phyloP scores from a whole-genome alignment of 2,329 filamentous ascomycete genomes.

The Tympanopsis confertula region DNA sequence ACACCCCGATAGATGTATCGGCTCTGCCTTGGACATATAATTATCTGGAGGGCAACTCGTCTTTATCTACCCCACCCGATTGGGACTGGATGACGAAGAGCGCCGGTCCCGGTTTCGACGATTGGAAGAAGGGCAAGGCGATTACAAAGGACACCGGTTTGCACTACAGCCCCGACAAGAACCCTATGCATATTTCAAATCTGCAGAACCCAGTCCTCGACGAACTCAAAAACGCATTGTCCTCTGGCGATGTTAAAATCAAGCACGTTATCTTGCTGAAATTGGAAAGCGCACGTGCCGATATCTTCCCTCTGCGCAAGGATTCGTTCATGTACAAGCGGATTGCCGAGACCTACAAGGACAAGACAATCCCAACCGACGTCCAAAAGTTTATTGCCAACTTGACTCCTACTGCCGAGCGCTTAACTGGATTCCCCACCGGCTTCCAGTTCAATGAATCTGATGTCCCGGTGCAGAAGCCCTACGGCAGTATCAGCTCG shows the following conservation, averaged over 20 bases:
- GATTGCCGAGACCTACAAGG: conserved; percentile 7
- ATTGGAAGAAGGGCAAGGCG: not conserved
- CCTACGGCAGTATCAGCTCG: conserved; percentile 14
- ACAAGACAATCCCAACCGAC: not conserved
- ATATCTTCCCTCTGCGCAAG: conserved; percentile 18
- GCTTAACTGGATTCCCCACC: not conserved
- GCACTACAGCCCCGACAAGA: not conserved
- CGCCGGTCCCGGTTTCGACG: not conserved
- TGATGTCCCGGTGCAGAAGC: conserved; percentile 9
- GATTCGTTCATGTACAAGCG: conserved; percentile 14
- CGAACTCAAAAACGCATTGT: not conserved
- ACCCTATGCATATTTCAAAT: not conserved
- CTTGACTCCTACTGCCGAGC: not conserved
- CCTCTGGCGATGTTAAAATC: conserved; percentile 10
- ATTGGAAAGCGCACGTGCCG: conserved; percentile 17
- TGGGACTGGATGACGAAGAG: conserved; percentile 1
- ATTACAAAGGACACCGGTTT: not conserved
- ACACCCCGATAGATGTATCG: not conserved
- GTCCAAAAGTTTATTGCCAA: not conserved
- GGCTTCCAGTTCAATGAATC: not conserved
- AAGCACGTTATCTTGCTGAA: conserved; percentile 18
- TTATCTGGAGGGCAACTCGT: not conserved
- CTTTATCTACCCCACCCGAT: not conserved
- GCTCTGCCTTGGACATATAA: not conserved
- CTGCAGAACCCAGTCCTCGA: not conserved